Conservation (phyloP, 805 yeast species). For the Trichomonascus vanleenenianus region DNA sequence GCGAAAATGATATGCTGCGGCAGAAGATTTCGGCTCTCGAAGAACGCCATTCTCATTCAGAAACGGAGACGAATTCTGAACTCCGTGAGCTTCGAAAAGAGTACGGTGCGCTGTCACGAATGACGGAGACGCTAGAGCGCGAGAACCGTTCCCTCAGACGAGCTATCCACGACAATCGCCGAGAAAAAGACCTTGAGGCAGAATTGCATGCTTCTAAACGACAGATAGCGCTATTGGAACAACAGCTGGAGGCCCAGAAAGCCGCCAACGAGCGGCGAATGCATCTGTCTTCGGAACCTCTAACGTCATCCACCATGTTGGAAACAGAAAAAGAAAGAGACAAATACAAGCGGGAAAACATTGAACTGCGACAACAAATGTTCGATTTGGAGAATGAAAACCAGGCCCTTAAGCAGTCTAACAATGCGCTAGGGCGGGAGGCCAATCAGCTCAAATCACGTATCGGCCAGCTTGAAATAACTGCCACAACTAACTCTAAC, state of each 20-base stretch:
- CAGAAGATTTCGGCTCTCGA: background rate
- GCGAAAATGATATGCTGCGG: background rate
- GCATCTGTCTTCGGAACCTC: background rate
- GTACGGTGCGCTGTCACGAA: background rate
- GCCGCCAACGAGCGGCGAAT: background rate
- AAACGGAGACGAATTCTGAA: background rate
- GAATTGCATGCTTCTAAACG: background rate
- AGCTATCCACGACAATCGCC: too few relatives aligned
- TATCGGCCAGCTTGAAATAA: background rate
- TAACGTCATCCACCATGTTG: background rate
- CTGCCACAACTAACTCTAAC: background rate
- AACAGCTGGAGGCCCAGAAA: background rate
- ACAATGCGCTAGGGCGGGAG: background rate
- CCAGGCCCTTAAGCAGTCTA: background rate
- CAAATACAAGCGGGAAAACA: background rate
- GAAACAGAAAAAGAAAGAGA: background rate
- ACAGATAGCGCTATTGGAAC: background rate
- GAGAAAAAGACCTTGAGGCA: too few relatives aligned
- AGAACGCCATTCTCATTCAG: background rate
- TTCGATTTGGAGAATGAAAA: background rate
- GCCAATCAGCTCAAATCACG: background rate
- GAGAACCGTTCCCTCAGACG: background rate
- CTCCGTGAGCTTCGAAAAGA: background rate
- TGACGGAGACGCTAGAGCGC: conserved; percentile 1
- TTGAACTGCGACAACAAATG: background rate